Percentiles rank a stretch among this genome's conserved stretches.
Evolutionary conservation across 2,329 filamentous ascomycete genomes (phyloP).

Genomic region (Atkinsonella texensis): DNA sequence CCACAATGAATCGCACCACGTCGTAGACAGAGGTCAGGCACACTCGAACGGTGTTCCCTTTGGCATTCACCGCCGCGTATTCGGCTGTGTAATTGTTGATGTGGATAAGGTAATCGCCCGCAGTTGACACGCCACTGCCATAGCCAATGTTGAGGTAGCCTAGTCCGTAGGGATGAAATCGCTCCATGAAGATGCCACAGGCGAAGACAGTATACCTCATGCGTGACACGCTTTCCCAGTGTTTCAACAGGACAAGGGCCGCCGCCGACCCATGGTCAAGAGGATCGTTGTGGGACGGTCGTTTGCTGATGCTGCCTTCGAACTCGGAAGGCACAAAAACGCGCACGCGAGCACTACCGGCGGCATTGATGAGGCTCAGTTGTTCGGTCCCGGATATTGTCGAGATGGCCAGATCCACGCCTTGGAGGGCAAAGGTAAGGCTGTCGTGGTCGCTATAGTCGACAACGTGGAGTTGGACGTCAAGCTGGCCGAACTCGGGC

Average conservation of each 20-base stretch:
- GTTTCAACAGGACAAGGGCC: constrained; percentile 44
- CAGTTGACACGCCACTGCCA: constrained; percentile 38
- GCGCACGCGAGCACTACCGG: constrained; percentile 49
- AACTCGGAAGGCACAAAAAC: constrained; percentile 68
- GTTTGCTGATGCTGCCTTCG: constrained; percentile 48
- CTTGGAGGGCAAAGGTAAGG: constrained; percentile 54
- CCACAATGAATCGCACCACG: constrained; percentile 57
- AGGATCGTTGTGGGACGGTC: constrained; percentile 40
- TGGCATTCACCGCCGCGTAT: constrained; percentile 42
- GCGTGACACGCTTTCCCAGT: constrained; percentile 35
- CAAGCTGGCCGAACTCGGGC: constrained; percentile 39
- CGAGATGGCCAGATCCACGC: constrained; percentile 64
- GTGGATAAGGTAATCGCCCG: constrained; percentile 57
- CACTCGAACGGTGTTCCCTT: constrained; percentile 40
- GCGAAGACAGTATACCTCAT: constrained; percentile 62
- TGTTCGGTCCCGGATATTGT: constrained; percentile 57
- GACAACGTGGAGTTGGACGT: constrained; percentile 57
- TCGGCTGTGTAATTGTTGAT: constrained; percentile 45
- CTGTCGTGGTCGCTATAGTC: constrained; percentile 48
- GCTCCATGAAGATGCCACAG: constrained; percentile 65
- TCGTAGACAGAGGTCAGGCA: constrained; percentile 60
- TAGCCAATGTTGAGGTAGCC: constrained; percentile 44
- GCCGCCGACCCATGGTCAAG: constrained; percentile 47
- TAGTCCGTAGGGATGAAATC: constrained; percentile 58
- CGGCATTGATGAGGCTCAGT: constrained; percentile 60